Evolutionary conservation across 257 asterid species (phyloP).

Genomic region (Ilex asprella): DNA sequence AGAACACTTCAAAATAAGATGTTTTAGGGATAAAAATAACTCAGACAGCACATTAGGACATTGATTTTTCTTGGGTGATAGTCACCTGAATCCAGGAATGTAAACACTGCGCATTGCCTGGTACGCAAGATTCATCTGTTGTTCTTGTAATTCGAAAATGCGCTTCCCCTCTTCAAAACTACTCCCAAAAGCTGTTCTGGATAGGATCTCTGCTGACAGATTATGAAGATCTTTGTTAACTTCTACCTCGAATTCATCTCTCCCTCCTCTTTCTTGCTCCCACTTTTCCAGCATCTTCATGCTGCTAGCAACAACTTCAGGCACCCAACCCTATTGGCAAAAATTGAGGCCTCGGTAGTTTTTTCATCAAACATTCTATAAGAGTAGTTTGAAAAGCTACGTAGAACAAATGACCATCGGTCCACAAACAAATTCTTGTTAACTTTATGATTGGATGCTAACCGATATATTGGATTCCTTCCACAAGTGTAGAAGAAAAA

Average conservation of each 20-base stretch:
- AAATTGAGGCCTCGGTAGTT: no score
- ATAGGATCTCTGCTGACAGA: conserved; percentile 43
- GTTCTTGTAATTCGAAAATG: conserved; percentile 44
- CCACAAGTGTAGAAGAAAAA: no score
- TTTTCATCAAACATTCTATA: no score
- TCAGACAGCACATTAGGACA: no score
- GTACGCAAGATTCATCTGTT: conserved; percentile 32
- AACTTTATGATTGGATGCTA: no score
- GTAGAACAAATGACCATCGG: no score
- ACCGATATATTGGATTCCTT: no score
- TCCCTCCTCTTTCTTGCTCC: conserved; percentile 26
- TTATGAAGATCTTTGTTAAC: conserved; percentile 29
- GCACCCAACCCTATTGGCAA: conserved; percentile 32
- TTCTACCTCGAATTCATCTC: conserved; percentile 29
- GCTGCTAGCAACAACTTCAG: conserved; percentile 28
- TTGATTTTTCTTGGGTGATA: not conserved
- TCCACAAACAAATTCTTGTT: no score
- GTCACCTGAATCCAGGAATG: conserved; percentile 51
- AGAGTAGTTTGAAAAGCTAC: no score
- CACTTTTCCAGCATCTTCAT: conserved; percentile 21
- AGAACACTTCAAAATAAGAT: no score
- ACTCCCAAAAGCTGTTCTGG: conserved; percentile 57
- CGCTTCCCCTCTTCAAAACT: conserved; percentile 47
- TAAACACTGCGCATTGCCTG: conserved; percentile 41
- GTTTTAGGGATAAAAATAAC: no score